Conservation (phyloP, 164 flowering plant species). For the grape (Vitis vinifera) region DNA sequence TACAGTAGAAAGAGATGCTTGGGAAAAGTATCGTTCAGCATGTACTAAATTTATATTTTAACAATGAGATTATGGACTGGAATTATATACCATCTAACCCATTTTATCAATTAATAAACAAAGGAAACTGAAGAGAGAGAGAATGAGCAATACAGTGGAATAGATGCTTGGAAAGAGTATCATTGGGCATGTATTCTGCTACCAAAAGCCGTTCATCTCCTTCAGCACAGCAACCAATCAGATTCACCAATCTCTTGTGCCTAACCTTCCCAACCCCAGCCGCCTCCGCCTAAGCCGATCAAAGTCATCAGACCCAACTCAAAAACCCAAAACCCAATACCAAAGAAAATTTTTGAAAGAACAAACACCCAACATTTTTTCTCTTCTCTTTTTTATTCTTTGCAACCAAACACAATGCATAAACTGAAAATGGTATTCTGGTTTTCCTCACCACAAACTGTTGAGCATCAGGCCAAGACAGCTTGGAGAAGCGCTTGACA, state of each 20-base stretch:
- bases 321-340: neutral
- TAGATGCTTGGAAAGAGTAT: conserved; percentile 78
- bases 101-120: neutral
- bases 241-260: conserved; percentile 69
- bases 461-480: conserved; percentile 81
- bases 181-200: conserved; percentile 80
- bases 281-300: conserved; percentile 55
- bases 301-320: neutral
- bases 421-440: neutral
- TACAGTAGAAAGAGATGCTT: too few species aligned
- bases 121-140: conserved; percentile 2
- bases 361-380: neutral
- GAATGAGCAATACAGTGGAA: conserved; percentile 55
- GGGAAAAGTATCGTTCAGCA: too few species aligned
- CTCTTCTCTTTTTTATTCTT: neutral
- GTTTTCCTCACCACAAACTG: conserved; percentile 52
- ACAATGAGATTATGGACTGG: neutral
- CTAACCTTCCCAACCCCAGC: conserved; percentile 72
- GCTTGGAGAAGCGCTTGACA: conserved; percentile 70
- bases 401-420: neutral
- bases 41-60: too few species aligned
- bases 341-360: neutral
- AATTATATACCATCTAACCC: neutral
- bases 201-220: conserved; percentile 81
- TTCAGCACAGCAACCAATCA: conserved; percentile 77